phyloP scores from a whole-genome alignment of 225 moss, liverwort and hornwort species.

The Physcomitrellopsis africana region DNA sequence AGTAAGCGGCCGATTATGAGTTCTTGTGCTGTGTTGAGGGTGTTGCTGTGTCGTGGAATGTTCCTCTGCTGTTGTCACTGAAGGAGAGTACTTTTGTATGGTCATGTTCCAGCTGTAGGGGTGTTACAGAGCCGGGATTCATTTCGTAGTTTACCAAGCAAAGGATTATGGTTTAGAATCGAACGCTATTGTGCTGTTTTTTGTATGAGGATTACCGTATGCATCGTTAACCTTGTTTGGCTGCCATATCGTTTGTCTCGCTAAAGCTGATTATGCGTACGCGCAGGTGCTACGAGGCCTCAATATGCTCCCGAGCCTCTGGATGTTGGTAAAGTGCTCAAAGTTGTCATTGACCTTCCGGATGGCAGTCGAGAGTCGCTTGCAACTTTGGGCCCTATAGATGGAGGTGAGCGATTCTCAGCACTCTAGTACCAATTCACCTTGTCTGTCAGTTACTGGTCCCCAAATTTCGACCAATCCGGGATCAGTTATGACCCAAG shows the following conservation, averaged over 20 bases:
- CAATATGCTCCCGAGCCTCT: slow-evolving; percentile 65
- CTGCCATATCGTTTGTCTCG: not conserved
- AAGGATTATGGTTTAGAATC: not conserved
- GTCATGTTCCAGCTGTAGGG: not conserved
- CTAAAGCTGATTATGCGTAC: slow-evolving; percentile 2
- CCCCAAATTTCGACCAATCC: not conserved
- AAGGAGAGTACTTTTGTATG: not conserved
- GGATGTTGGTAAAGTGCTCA: slow-evolving; percentile 53
- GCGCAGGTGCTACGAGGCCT: slow-evolving; percentile 57
- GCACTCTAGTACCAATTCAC: not conserved
- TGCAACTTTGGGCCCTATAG: slow-evolving; percentile 48
- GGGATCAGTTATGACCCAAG: not conserved
- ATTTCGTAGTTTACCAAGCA: not conserved
- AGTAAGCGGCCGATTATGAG: slow-evolving; percentile 12
- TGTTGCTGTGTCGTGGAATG: not conserved
- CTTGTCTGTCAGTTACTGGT: not conserved
- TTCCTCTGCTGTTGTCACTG: not conserved
- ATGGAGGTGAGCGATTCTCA: slow-evolving; percentile 33
- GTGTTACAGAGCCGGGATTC: not conserved
- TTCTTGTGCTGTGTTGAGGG: not conserved
- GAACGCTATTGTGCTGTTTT: not conserved
- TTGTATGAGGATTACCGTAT: not conserved
- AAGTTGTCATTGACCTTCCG: slow-evolving; percentile 41
- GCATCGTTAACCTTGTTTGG: not conserved
- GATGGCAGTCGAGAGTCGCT: slow-evolving; percentile 43